Evolutionary conservation across 148 eudicot genomes (phyloP).

Genomic region (Drosera capensis): DNA sequence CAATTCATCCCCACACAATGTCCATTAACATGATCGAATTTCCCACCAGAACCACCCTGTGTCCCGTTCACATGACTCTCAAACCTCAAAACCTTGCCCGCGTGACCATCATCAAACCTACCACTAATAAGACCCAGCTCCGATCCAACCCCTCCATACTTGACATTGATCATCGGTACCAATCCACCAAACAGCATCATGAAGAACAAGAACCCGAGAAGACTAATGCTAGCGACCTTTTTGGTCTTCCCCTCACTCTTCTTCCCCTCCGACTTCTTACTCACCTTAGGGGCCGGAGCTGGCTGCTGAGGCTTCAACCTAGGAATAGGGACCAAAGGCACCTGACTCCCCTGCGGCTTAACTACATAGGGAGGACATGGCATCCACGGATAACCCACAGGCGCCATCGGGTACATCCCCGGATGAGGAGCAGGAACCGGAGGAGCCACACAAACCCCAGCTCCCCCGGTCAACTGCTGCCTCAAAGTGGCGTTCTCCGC

Average conservation of each 20-base stretch:
- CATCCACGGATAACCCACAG: conserved; percentile 86
- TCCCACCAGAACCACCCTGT: neutral
- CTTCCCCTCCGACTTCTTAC: conserved; percentile 43
- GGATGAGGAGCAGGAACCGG: conserved; percentile 15
- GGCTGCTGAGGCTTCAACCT: conserved; percentile 57
- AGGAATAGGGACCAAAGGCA: conserved; percentile 85
- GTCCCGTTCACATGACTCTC: conserved; percentile 24
- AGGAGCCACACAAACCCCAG: conserved; percentile 13
- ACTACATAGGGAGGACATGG: conserved; percentile 53
- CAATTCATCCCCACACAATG: conserved; percentile 6
- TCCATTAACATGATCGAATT: conserved; percentile 10
- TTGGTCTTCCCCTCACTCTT: conserved; percentile 54
- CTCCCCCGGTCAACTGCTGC: conserved; percentile 47
- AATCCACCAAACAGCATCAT: conserved; percentile 69
- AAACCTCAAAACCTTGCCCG: conserved; percentile 43
- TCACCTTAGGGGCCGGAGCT: conserved; percentile 24
- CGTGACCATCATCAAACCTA: conserved; percentile 21
- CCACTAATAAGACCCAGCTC: conserved; percentile 9
- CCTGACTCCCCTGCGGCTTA: conserved; percentile 65
- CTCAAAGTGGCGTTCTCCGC: conserved; percentile 61
- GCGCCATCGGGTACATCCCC: conserved; percentile 52
- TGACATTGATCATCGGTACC: conserved; percentile 60
- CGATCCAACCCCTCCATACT: conserved; percentile 31
- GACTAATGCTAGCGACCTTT: conserved; percentile 87
- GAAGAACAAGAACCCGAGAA: conserved; percentile 65